Evolutionary conservation across 441 rosid genomes (phyloP), one percentile per base, ranked within the genome.

Genomic region (Eruca vesicaria): DNA sequence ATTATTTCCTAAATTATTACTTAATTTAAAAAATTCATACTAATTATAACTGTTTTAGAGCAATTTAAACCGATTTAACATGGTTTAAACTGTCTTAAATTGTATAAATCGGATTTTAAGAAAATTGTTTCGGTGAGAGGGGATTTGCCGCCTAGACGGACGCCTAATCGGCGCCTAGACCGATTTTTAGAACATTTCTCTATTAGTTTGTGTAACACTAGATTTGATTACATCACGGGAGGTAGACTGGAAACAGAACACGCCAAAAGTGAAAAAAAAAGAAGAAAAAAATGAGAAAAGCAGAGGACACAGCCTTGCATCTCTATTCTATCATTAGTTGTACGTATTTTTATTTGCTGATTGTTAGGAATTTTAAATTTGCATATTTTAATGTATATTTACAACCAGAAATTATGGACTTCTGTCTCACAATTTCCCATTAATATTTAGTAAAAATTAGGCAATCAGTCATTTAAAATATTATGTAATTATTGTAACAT

Each of bases 151-250:
- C n/a, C n/a, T n/a, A n/a, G n/a, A n/a, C n/a, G n/a, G n/a, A n/a
- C n/a, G n/a, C n/a, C n/a, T n/a, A n/a, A n/a, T n/a, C n/a, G n/a
- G n/a, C n/a, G n/a, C n/a, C n/a, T n/a, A n/a, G n/a, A n/a, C n/a
- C n/a, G n/a, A n/a, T n/a, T n/a, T n/a, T n/a, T n/a, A n/a, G n/a
- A n/a, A n/a, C 52, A 10, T 55, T 52, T 52, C 15, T 61, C 14
- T 2, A 66, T 29, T 19, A 59, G 11, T 55, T 7, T 71, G 68
- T 61, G 41, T 29, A 60, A 60, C 75, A 56, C 60, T 66, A 71
- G 65, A 72, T 72, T 77, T 77, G 73, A 66, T 72, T 66, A 71
- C 64, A 56, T 70, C 79, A 76, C 53, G 68, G 15, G 63, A 9
- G 19, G 56, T 23, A 65, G 29, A 57, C 19, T 16, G 12, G 43